Conservation (phyloP, 805 yeast species). For the Barnettozyma pratensis region DNA sequence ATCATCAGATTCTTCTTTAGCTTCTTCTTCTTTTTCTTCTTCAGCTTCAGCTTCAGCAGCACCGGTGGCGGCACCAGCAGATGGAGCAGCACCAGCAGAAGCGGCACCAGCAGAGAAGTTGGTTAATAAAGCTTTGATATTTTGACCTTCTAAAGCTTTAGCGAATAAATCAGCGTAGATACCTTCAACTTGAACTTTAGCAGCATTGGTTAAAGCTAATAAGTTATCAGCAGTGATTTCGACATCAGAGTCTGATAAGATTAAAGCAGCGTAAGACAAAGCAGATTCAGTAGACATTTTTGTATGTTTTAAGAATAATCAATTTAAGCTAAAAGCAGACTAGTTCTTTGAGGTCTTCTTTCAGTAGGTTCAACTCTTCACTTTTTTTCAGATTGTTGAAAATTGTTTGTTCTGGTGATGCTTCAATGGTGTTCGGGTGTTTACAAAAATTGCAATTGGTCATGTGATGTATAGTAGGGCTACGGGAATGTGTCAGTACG, state of each 20-base stretch:
- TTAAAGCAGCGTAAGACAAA: constrained; percentile 89
- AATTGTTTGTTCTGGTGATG: neutral
- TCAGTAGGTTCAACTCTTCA: neutral
- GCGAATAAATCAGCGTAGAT: constrained; percentile 88
- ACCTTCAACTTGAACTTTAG: constrained; percentile 75
- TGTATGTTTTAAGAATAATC: constrained; percentile 23
- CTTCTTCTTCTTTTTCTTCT: constrained; percentile 48
- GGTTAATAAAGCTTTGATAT: constrained; percentile 76
- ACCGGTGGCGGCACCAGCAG: constrained; percentile 55
- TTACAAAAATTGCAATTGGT: no score
- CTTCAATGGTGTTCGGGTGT: neutral
- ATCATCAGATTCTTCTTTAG: constrained; percentile 56
- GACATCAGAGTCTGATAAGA: constrained; percentile 87
- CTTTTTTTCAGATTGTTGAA: constrained; percentile 1
- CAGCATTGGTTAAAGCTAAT: constrained; percentile 70
- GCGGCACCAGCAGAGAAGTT: constrained; percentile 67
- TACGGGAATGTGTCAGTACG: no score
- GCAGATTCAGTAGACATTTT: constrained; percentile 73
- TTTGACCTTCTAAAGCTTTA: constrained; percentile 80
- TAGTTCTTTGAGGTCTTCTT: constrained; percentile 22
- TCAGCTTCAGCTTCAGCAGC: constrained; percentile 61
- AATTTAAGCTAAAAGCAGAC: constrained; percentile 29
- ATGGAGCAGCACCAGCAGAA: constrained; percentile 68
- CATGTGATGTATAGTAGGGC: constrained; percentile 1
- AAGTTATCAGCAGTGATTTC: constrained; percentile 85